Base-by-base conservation (phyloP, 208 protist genomes). In the Herpetomonas samuelpessoai region DNA sequence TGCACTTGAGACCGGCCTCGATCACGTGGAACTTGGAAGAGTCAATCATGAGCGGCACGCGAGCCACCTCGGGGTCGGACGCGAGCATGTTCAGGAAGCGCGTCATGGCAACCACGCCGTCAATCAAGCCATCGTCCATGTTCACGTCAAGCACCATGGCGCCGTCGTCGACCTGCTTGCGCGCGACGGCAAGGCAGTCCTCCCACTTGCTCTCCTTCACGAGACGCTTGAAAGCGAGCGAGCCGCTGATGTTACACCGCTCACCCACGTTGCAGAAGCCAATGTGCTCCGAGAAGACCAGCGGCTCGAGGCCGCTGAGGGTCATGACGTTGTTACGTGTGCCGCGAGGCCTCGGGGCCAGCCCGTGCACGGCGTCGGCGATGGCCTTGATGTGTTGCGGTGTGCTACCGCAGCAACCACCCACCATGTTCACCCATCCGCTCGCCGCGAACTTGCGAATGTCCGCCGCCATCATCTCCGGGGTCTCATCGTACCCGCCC, bases 61-160 rank as follows among this genome's bases (percentile, higher is more conserved):
- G 78, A 7, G 88, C 72, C 52, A 97, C 86, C 31, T 98, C 96
- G 0, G 97, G 97, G 66, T 98, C 97, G n/a, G 93, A 93, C 48
- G 84, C 91, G 59, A 98, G 71, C 26, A 98, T 76, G 64, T 95
- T 93, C 21, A 98, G 58, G 47, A 98, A 98, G 57, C 91, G 95
- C 31, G 64, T 84, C 77, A 99, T 98, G 24, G 87, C 85, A 14
- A 58, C 60, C 4, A 91, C 79, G 60, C 83, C 78, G 66, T 99
- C 97, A 57, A 99, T 72, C 71, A 99, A 79, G 52, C 96, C 96
- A 55, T 99, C 97, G 68, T 99, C 97, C 68, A 99, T 87, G 80
- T 99, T 99, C 48, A 99, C 84, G 75, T 99, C 97, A 29, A 99
- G 65, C 10, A 99, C 77, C 82, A 98, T 96, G 6, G 97, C 97